Percentiles rank a stretch among this genome's conserved stretches.
phyloP scores from a whole-genome alignment of 2,329 filamentous ascomycete genomes.

The Verticillium klebahnii region DNA sequence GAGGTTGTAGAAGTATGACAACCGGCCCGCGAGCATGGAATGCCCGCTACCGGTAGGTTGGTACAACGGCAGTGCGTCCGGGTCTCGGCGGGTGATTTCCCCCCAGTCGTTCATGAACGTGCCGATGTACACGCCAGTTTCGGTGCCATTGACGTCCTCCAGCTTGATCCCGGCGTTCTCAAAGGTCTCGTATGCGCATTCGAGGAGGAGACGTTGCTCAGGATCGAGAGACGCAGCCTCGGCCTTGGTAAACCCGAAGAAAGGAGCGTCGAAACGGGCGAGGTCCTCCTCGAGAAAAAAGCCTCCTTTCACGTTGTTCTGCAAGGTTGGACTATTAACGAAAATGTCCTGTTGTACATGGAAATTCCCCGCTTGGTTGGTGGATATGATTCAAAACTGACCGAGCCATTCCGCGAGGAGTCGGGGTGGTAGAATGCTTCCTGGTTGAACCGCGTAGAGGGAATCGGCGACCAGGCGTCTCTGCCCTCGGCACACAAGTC shows the following conservation, averaged over 20 bases:
- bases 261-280: constrained; percentile 27
- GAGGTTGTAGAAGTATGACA: constrained; percentile 31
- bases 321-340: constrained; percentile 17
- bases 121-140: constrained; percentile 23
- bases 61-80: constrained; percentile 6
- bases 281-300: constrained; percentile 23
- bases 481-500: constrained; percentile 31
- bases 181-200: constrained; percentile 37
- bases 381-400: constrained; percentile 17
- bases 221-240: constrained; percentile 37
- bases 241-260: constrained; percentile 32
- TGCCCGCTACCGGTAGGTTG: constrained; percentile 23
- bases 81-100: constrained; percentile 12
- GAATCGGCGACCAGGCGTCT: constrained; percentile 30
- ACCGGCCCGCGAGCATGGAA: constrained; percentile 30
- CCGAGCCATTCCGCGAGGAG: neutral
- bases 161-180: constrained; percentile 28
- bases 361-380: constrained; percentile 29
- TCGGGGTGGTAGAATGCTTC: constrained; percentile 4
- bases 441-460: constrained; percentile 37
- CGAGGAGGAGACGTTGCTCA: constrained; percentile 33
- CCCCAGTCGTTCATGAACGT: constrained; percentile 19
- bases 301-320: constrained; percentile 14
- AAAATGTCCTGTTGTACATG: neutral
- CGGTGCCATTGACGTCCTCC: constrained; percentile 17